A percentile compares a stretch with the other conserved stretches of the same genome.
These are phyloP conservation scores for Hansenula anomala DNA, from an alignment of 1,139 yeast genomes.

Conservation along the genomic window DNA sequence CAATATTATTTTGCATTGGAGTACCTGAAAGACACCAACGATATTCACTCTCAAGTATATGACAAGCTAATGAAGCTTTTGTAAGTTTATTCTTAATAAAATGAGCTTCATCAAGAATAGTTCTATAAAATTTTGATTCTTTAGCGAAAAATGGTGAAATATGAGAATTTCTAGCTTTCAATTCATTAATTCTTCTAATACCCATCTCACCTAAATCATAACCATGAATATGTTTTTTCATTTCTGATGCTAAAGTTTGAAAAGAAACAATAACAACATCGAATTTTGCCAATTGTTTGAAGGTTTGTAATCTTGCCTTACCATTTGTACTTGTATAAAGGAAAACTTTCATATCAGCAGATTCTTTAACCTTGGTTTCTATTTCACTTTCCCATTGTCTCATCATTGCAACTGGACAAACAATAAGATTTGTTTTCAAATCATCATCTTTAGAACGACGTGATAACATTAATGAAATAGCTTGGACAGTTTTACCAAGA, in stretches of 20 bases:
- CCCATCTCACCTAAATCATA: slow-evolving; percentile 22
- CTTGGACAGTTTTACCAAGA: slow-evolving; percentile 84
- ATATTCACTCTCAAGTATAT: slow-evolving; percentile 45
- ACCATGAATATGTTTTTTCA: slow-evolving; percentile 50
- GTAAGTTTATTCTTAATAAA: slow-evolving; percentile 73
- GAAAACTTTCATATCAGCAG: slow-evolving; percentile 41
- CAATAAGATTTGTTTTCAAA: slow-evolving; percentile 59
- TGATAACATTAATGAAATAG: slow-evolving; percentile 63
- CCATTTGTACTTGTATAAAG: slow-evolving; percentile 44
- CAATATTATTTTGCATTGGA: slow-evolving; percentile 85
- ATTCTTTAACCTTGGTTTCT: slow-evolving; percentile 50
- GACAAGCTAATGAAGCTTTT: slow-evolving; percentile 62
- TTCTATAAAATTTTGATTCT: slow-evolving; percentile 54
- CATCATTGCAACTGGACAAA: slow-evolving; percentile 82
- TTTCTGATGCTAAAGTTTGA: slow-evolving; percentile 61
- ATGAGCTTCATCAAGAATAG: slow-evolving; percentile 91
- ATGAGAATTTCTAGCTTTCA: slow-evolving; percentile 30
- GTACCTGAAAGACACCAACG: slow-evolving; percentile 92
- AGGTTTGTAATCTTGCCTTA: slow-evolving; percentile 36
- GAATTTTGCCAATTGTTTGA: slow-evolving; percentile 43
- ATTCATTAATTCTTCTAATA: slow-evolving; percentile 25
- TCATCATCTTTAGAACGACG: slow-evolving; percentile 25
- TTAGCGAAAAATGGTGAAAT: slow-evolving; percentile 61
- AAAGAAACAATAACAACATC: slow-evolving; percentile 83
- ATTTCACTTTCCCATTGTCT: slow-evolving; percentile 82